Evolutionary conservation across 2,329 filamentous ascomycete genomes (phyloP).

Genomic region (Neoascochyta sp.): DNA sequence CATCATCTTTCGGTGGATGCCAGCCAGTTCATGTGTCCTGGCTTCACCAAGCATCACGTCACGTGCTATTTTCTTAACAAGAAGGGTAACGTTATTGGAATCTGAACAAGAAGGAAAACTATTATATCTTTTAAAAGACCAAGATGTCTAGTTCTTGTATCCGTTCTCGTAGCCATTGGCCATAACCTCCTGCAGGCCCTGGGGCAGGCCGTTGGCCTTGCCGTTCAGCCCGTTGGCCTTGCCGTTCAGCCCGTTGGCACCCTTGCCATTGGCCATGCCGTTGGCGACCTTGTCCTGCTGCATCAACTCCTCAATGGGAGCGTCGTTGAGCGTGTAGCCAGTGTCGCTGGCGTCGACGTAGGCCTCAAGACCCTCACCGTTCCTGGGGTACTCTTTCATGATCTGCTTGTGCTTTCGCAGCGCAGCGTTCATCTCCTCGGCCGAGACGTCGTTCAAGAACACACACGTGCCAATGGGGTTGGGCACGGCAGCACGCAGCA

Average conservation of each 20-base stretch:
- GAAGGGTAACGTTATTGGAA: too few species aligned
- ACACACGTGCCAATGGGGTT: slow-evolving; percentile 63
- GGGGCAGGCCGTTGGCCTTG: slow-evolving; percentile 11
- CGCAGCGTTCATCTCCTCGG: slow-evolving; percentile 59
- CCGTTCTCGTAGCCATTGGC: slow-evolving; percentile 33
- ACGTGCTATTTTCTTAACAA: too few species aligned
- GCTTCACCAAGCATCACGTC: too few species aligned
- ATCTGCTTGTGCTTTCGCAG: slow-evolving; percentile 61
- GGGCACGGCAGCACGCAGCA: slow-evolving; percentile 65
- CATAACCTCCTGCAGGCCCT: slow-evolving; percentile 22
- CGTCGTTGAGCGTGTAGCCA: slow-evolving; percentile 52
- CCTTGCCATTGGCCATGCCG: slow-evolving; percentile 21
- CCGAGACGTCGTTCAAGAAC: slow-evolving; percentile 65
- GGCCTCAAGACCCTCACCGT: slow-evolving; percentile 64
- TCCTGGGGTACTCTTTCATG: slow-evolving; percentile 59
- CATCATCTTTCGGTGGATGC: too few species aligned
- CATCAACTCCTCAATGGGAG: slow-evolving; percentile 35
- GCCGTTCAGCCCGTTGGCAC: slow-evolving; percentile 14
- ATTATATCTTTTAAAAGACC: too few species aligned
- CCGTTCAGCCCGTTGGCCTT: slow-evolving; percentile 17
- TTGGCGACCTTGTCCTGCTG: slow-evolving; percentile 21
- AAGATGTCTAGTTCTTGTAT: slow-evolving; percentile 32
- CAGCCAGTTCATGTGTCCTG: too few species aligned
- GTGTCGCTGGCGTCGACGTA: slow-evolving; percentile 68
- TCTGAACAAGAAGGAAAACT: too few species aligned